Conservation (phyloP, 2,329 filamentous ascomycete species). For the Penicillium freii region DNA sequence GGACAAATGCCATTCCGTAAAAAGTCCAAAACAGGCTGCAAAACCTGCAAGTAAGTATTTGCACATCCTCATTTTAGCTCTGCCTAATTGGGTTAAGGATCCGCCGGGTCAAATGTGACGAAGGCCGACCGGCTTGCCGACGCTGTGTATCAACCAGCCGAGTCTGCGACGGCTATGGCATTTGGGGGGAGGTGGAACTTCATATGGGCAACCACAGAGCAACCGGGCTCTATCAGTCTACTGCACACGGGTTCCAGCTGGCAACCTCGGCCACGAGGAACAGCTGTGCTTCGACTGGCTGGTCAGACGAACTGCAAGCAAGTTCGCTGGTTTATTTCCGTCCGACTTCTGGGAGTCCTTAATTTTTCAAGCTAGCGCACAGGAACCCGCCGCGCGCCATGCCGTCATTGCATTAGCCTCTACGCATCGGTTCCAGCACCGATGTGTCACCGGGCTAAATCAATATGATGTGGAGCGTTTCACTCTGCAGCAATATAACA, state of each 20-base stretch:
- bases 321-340: conserved; percentile 38
- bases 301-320: conserved; percentile 23
- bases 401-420: conserved; percentile 45
- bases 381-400: conserved; percentile 45
- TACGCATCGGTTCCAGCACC: conserved; percentile 29
- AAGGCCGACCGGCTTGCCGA: conserved; percentile 37
- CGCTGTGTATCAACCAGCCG: conserved; percentile 38
- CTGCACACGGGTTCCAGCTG: conserved; percentile 12
- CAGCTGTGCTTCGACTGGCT: conserved; percentile 32
- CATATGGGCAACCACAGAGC: conserved; percentile 21
- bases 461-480: conserved; percentile 30
- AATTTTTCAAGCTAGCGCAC: conserved; percentile 40
- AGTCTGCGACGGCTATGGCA: conserved; percentile 44
- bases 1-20: conserved; percentile 22
- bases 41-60: conserved; percentile 33
- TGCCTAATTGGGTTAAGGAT: conserved; percentile 13
- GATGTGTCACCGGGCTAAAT: conserved; percentile 5
- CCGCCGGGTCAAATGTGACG: conserved; percentile 40
- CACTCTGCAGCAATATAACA: conserved; percentile 40
- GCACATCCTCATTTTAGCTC: not conserved
- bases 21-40: conserved; percentile 31
- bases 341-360: conserved; percentile 43
- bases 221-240: conserved; percentile 15
- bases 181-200: conserved; percentile 40
- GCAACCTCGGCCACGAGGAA: conserved; percentile 23